Evolutionary conservation across 768 basidiomycete species (phyloP).

Genomic region (Lactarius sp.): DNA sequence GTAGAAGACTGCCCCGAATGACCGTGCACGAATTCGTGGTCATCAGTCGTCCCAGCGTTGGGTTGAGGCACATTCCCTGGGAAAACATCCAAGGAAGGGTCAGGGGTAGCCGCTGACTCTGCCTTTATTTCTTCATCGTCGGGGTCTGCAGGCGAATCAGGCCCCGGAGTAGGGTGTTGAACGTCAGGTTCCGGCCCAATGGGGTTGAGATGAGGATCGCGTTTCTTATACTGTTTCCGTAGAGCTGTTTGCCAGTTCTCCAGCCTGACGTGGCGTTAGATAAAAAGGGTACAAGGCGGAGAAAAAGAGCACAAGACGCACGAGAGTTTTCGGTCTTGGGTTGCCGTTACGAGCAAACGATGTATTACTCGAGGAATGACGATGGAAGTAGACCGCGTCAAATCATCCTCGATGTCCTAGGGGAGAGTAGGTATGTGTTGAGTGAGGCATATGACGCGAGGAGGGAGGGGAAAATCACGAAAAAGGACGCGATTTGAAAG

Average conservation of each 20-base stretch:
- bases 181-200: conserved; percentile 55
- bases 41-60: not conserved
- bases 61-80: not conserved
- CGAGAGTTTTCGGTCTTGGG: conserved; percentile 78
- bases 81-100: not conserved
- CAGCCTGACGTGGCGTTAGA: conserved; percentile 37
- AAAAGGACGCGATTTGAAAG: conserved; percentile 6
- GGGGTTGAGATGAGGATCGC: conserved; percentile 65
- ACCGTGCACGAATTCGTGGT: not conserved
- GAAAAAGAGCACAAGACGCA: conserved; percentile 36
- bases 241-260: conserved; percentile 77
- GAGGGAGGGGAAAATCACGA: not conserved
- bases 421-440: conserved; percentile 18
- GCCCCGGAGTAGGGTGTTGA: conserved; percentile 24
- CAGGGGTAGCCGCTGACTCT: conserved; percentile 10
- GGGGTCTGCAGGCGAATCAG: conserved; percentile 25
- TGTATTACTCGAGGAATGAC: conserved; percentile 72
- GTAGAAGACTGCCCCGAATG: not conserved
- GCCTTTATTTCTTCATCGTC: conserved; percentile 26
- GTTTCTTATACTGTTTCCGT: conserved; percentile 71
- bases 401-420: conserved; percentile 77
- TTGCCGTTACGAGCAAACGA: conserved; percentile 64
- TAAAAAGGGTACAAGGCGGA: conserved; percentile 23
- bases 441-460: conserved; percentile 14
- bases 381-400: conserved; percentile 51